Evolutionary conservation across 257 asterid genomes (phyloP).

Genomic region (Apocynum venetum): DNA sequence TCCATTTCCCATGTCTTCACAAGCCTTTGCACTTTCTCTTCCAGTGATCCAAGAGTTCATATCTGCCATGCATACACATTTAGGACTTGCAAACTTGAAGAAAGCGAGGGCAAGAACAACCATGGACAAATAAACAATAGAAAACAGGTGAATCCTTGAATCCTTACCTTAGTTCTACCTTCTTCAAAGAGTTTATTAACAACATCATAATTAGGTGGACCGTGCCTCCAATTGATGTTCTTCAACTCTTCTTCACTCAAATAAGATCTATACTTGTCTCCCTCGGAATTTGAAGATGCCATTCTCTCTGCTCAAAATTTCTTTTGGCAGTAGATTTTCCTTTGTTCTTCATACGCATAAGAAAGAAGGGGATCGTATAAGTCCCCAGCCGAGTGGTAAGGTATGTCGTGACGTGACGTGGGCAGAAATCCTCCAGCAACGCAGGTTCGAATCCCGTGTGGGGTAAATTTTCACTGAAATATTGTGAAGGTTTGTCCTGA

Average conservation of each 20-base stretch:
- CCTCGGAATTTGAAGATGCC: conserved; percentile 27
- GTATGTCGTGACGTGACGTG: too few species aligned
- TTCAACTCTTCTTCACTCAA: conserved; percentile 53
- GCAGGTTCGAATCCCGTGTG: too few species aligned
- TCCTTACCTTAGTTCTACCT: conserved; percentile 57
- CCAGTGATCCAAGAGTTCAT: conserved; percentile 52
- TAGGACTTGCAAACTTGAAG: too few species aligned
- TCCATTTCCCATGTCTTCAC: conserved; percentile 72
- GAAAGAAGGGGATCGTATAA: too few species aligned
- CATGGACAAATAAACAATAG: too few species aligned
- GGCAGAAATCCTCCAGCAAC: too few species aligned
- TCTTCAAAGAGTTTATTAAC: conserved; percentile 70
- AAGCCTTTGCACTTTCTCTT: conserved; percentile 54
- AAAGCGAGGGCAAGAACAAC: too few species aligned
- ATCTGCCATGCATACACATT: conserved; percentile 20
- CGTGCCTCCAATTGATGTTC: conserved; percentile 53
- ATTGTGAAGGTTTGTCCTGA: too few species aligned
- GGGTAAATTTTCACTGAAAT: too few species aligned
- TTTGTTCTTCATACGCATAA: too few species aligned
- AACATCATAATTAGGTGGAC: conserved; percentile 68
- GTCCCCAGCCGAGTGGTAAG: too few species aligned
- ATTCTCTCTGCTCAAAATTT: conserved; percentile 4
- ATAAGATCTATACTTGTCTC: conserved; percentile 56
- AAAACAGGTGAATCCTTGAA: neutral
- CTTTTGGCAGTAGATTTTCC: too few species aligned